Evolutionary conservation across 345 rosid species (phyloP).

Genomic region (Schrenkiella parvula): DNA sequence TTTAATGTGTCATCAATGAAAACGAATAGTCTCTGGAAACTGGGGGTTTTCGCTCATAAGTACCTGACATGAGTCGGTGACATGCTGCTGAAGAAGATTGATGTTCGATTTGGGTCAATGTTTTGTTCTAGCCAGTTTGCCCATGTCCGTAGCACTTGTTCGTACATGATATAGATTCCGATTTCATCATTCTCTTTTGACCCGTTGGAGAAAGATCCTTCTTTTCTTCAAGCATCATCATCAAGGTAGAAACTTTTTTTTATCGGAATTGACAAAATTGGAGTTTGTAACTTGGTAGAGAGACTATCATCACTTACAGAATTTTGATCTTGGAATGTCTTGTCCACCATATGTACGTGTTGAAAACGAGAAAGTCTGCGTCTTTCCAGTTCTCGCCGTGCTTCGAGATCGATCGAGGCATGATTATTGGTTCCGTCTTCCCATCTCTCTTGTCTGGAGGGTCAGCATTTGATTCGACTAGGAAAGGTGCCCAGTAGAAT

Average conservation of each 20-base stretch:
- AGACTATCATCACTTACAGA: slow-evolving; percentile 37
- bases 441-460: slow-evolving; percentile 49
- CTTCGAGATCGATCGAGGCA: slow-evolving; percentile 52
- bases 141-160: slow-evolving; percentile 62
- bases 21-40: neutral
- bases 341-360: slow-evolving; percentile 69
- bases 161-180: slow-evolving; percentile 40
- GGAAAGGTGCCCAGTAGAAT: slow-evolving; percentile 69
- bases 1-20: neutral
- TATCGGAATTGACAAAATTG: neutral
- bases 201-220: slow-evolving; percentile 54
- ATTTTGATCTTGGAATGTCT: slow-evolving; percentile 45
- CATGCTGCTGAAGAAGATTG: slow-evolving; percentile 76
- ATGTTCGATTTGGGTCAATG: slow-evolving; percentile 51
- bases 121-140: slow-evolving; percentile 64
- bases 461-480: slow-evolving; percentile 62
- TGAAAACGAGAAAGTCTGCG: slow-evolving; percentile 51
- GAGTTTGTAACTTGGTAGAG: slow-evolving; percentile 6
- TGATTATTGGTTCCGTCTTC: slow-evolving; percentile 37
- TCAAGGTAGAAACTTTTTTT: neutral
- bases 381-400: slow-evolving; percentile 57
- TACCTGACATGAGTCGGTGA: slow-evolving; percentile 76
- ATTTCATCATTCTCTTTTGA: slow-evolving; percentile 54
- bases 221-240: slow-evolving; percentile 31
- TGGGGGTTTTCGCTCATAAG: neutral